Conservation (phyloP, 2,329 filamentous ascomycete genomes). For the Diplodia scrobiculata region DNA sequence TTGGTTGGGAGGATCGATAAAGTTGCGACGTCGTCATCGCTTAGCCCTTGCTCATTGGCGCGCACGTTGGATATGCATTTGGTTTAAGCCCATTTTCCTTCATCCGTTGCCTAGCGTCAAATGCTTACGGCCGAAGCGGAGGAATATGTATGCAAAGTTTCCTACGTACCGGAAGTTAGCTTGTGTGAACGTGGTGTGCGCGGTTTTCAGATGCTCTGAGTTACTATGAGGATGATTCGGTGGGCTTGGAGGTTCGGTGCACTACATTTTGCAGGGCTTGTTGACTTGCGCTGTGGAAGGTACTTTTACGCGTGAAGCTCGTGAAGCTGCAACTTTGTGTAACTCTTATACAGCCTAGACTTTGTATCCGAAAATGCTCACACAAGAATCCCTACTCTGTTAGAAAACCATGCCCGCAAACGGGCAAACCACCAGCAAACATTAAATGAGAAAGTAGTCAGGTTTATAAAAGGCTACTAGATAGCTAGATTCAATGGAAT, state of each 20-base stretch:
- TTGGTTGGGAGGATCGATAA: slow-evolving; percentile 11
- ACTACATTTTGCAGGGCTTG: not conserved
- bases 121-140: slow-evolving; percentile 13
- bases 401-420: too few species aligned
- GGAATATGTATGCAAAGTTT: slow-evolving; percentile 12
- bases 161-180: not conserved
- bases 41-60: not conserved
- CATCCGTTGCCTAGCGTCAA: not conserved
- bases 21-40: not conserved
- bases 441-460: too few species aligned
- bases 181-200: not conserved
- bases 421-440: too few species aligned
- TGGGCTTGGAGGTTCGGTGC: not conserved
- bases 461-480: too few species aligned
- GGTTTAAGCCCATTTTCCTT: not conserved
- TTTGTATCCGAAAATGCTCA: too few species aligned
- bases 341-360: not conserved
- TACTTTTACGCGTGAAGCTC: not conserved
- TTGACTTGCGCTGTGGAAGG: not conserved
- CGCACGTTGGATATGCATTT: not conserved
- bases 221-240: not conserved
- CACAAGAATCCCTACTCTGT: too few species aligned
- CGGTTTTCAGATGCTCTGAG: not conserved
- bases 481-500: too few species aligned
- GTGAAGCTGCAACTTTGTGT: not conserved